Percentiles rank a stretch among this genome's conserved stretches.
Evolutionary conservation across 2,329 filamentous ascomycete genomes (phyloP).

Genomic region (Fusarium caatingaense): DNA sequence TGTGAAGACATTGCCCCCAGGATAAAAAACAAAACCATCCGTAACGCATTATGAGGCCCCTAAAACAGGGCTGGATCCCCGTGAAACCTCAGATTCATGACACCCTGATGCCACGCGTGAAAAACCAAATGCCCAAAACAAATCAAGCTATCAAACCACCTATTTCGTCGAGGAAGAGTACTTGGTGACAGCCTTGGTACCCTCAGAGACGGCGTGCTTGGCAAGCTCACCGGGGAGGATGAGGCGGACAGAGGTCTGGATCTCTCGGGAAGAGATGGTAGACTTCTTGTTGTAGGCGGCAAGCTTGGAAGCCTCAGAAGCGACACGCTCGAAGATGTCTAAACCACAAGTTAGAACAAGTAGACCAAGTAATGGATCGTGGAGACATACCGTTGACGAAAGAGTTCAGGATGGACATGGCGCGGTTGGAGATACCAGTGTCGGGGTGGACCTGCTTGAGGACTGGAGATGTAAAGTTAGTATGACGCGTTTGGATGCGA

Average conservation of each 20-base stretch:
- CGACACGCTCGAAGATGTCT: constrained; percentile 99
- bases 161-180: constrained; percentile 99
- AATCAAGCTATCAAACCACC: constrained; percentile 67
- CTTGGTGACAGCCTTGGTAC: constrained; percentile 99
- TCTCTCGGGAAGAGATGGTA: constrained; percentile 98
- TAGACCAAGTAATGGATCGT: neutral
- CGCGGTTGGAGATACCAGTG: constrained; percentile 99
- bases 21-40: constrained; percentile 74
- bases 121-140: constrained; percentile 67
- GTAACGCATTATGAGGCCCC: constrained; percentile 79
- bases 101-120: constrained; percentile 67
- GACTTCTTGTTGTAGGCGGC: constrained; percentile 99
- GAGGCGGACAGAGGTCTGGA: constrained; percentile 97
- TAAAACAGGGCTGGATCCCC: constrained; percentile 49
- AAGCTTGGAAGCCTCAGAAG: constrained; percentile 98
- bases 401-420: constrained; percentile 99
- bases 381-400: constrained; percentile 90
- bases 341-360: constrained; percentile 9
- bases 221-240: constrained; percentile 98
- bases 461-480: constrained; percentile 66
- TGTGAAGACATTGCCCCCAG: constrained; percentile 75
- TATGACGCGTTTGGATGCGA: constrained; percentile 22
- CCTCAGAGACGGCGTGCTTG: constrained; percentile 99
- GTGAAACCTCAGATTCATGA: constrained; percentile 66
- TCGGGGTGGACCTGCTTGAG: constrained; percentile 99